phyloP scores from a whole-genome alignment of 495 filamentous ascomycete genomes.

The Cladorrhinum samala region DNA sequence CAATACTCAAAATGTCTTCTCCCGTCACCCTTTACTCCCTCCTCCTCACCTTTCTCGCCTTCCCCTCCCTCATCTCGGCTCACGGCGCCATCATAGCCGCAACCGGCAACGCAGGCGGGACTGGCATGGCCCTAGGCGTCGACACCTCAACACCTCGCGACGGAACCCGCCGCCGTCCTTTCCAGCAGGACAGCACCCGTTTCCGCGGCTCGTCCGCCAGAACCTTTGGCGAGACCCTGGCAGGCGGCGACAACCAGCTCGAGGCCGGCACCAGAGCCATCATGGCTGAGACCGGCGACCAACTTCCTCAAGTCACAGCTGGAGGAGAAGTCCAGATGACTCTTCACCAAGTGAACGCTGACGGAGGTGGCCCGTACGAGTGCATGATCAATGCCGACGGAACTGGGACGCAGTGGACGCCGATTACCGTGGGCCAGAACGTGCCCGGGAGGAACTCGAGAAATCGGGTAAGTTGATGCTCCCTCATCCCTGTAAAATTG shows the following conservation, averaged over 20 bases:
- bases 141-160: constrained; percentile 46
- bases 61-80: constrained; percentile 35
- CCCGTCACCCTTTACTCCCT: constrained; percentile 25
- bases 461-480: constrained; percentile 25
- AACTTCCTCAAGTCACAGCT: constrained; percentile 42
- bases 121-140: constrained; percentile 42
- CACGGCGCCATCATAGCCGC: constrained; percentile 46
- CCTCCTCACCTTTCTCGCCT: constrained; percentile 23
- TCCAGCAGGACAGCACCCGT: constrained; percentile 49
- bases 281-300: constrained; percentile 38
- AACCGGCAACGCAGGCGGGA: constrained; percentile 43
- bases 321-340: constrained; percentile 48
- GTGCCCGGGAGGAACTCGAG: constrained; percentile 32
- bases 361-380: constrained; percentile 41
- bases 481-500: neutral
- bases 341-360: constrained; percentile 46
- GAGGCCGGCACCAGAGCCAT: constrained; percentile 43
- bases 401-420: constrained; percentile 38
- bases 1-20: constrained; percentile 16
- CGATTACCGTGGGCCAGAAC: constrained; percentile 33
- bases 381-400: constrained; percentile 47
- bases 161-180: constrained; percentile 44
- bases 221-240: constrained; percentile 40
- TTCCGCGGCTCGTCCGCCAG: constrained; percentile 39
- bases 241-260: constrained; percentile 40